These are phyloP conservation scores for Sporothrix humicola DNA, from an alignment of 2,329 filamentous ascomycete species.

Conservation along the genomic window DNA sequence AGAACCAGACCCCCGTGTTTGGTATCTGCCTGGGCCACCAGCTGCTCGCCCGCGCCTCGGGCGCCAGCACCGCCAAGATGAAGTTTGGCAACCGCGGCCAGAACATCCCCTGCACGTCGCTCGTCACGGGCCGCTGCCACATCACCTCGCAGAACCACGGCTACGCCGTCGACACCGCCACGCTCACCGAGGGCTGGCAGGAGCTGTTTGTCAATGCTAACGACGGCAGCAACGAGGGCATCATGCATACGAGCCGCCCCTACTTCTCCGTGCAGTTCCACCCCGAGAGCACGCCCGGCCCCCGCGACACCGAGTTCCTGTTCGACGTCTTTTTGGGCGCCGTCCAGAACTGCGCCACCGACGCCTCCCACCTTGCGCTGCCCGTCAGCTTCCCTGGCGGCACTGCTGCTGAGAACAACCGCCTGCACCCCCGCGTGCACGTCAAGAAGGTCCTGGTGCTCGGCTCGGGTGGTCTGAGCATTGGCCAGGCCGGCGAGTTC, in stretches of 20 bases:
- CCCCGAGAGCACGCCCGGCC: constrained; percentile 94
- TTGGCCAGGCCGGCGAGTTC: constrained; percentile 97
- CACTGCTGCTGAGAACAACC: constrained; percentile 77
- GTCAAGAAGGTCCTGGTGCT: constrained; percentile 96
- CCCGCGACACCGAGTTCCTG: constrained; percentile 92
- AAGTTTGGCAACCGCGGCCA: constrained; percentile 99
- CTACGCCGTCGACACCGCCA: constrained; percentile 84
- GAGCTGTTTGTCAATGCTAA: constrained; percentile 98
- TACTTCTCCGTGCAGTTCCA: constrained; percentile 99
- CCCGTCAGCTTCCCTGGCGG: constrained; percentile 89
- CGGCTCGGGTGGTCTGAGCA: constrained; percentile 92
- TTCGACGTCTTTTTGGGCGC: constrained; percentile 96
- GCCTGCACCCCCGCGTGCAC: constrained; percentile 74
- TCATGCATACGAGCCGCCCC: constrained; percentile 81
- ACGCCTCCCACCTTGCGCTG: constrained; percentile 68
- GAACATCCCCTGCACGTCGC: constrained; percentile 97
- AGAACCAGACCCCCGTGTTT: constrained; percentile 85
- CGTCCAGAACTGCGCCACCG: constrained; percentile 72
- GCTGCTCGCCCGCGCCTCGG: constrained; percentile 84
- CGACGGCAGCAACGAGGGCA: constrained; percentile 97
- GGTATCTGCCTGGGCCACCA: constrained; percentile 97
- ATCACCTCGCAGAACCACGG: constrained; percentile 99
- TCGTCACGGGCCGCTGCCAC: constrained; percentile 95
- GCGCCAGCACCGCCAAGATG: constrained; percentile 89
- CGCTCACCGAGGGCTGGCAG: constrained; percentile 78